Evolutionary conservation across 192 early-diverging fungal genomes (phyloP).

Genomic region (Coemansia sp.): DNA sequence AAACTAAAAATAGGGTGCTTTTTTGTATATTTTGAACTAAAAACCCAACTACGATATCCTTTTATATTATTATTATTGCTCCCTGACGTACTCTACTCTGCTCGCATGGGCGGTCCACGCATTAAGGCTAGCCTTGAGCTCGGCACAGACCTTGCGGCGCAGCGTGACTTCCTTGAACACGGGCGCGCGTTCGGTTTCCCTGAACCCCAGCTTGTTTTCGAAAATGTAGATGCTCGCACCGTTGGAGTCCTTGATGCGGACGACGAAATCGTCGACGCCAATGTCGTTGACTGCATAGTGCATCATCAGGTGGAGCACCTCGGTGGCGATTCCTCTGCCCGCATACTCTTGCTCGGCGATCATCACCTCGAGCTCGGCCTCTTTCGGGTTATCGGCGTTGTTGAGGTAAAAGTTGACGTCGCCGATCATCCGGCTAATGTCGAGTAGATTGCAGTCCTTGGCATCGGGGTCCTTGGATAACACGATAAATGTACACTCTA

Average conservation of each 20-base stretch:
- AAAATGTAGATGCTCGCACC: conserved; percentile 46
- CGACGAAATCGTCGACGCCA: conserved; percentile 43
- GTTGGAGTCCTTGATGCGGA: conserved; percentile 52
- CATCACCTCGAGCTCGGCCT: conserved; percentile 94
- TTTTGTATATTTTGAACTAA: not conserved
- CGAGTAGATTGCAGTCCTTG: conserved; percentile 3
- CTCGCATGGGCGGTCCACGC: conserved; percentile 11
- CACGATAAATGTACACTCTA: conserved; percentile 76
- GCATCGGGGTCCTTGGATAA: conserved; percentile 19
- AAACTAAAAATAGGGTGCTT: not conserved
- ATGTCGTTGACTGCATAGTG: conserved; percentile 47
- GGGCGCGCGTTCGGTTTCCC: conserved; percentile 36
- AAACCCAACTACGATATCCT: too few species aligned
- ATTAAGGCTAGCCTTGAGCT: conserved; percentile 7
- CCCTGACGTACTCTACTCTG: conserved; percentile 12
- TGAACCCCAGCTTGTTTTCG: conserved; percentile 38
- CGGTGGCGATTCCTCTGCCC: conserved; percentile 40
- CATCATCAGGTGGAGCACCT: conserved; percentile 51
- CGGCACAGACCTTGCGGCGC: conserved; percentile 24
- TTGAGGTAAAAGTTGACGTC: conserved; percentile 96
- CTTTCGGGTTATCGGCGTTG: conserved; percentile 66
- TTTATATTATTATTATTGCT: not conserved
- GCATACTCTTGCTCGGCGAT: conserved; percentile 63
- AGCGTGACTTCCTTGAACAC: conserved; percentile 48
- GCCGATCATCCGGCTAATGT: conserved; percentile 75